Evolutionary conservation across 805 yeast genomes (phyloP), one percentile per base, ranked within the genome.

Genomic region (Yamadazyma sp.): DNA sequence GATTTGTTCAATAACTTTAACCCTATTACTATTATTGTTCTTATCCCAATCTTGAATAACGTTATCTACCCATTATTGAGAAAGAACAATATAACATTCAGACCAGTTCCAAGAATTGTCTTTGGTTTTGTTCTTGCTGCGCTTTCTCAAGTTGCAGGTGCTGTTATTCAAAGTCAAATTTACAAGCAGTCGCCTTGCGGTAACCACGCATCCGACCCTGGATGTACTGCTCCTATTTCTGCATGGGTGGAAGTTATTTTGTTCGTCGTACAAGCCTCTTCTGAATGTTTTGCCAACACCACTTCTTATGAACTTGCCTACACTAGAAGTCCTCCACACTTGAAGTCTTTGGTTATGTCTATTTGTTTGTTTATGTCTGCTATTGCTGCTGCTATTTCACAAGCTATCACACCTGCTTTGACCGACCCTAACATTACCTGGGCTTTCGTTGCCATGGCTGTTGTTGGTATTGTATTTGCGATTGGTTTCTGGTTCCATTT

Each of bases 241-340:
- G 66, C 64, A 3, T 62, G 67, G 50, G 47, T 46, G 14, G 45
- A 40, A 35, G 38, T 42, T 21, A 18, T 34, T 13, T 46, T 46
- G 18, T 41, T 10, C 23, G 12, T 33, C 16, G n/a, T 24, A 7
- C 46, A 45, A 39, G 80, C 80, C 13, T 61, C 66, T 7, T 74
- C 78, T 34, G 80, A 76, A 52, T 73, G 78, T 53, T 75, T 73
- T 48, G 71, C 77, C 9, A 66, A 55, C 37, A 67, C 69, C 19
- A 73, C 79, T 10, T 77, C 71, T 22, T 75, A 74, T 48, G 79
- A 75, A 52, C 57, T 75, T 40, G 80, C 81, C 0, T 76, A 75
- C 53, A 66, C 77, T 3, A 60, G 73, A 50, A 61, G 79, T 5
- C 78, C 80, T 21, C 68, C 62, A 6, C 59, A 64, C 27, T 67